A percentile compares a stretch with the other conserved stretches of the same genome.
These are phyloP conservation scores for Xylariaceae sp. DNA, from an alignment of 2,329 filamentous ascomycete species.

Conservation along the genomic window DNA sequence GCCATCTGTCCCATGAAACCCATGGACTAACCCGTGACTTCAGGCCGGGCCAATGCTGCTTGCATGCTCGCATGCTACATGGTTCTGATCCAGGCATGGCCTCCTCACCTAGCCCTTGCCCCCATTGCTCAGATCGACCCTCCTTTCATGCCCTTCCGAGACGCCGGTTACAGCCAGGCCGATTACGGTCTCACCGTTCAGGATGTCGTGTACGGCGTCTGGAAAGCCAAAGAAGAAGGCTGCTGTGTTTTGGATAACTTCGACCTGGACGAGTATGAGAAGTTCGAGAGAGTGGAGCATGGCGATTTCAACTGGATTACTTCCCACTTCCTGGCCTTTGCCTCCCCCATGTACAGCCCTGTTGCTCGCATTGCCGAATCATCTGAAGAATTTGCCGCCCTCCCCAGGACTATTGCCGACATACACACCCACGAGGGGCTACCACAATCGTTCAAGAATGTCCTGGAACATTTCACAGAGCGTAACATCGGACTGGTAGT, in stretches of 20 bases:
- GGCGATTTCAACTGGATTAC: slow-evolving; percentile 99
- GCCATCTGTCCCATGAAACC: neutral
- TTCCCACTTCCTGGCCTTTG: slow-evolving; percentile 91
- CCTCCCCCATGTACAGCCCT: slow-evolving; percentile 83
- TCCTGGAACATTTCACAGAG: slow-evolving; percentile 82
- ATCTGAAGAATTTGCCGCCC: slow-evolving; percentile 67
- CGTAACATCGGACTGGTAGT: slow-evolving; percentile 91
- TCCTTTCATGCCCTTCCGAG: slow-evolving; percentile 96
- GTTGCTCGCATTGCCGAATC: slow-evolving; percentile 67
- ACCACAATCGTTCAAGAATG: slow-evolving; percentile 90
- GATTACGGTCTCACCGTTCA: slow-evolving; percentile 95
- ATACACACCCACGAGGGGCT: slow-evolving; percentile 68
- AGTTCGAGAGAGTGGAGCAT: slow-evolving; percentile 91
- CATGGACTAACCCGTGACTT: slow-evolving; percentile 22
- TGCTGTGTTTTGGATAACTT: slow-evolving; percentile 91
- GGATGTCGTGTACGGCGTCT: slow-evolving; percentile 96
- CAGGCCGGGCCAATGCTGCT: slow-evolving; percentile 89
- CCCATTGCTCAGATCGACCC: slow-evolving; percentile 96
- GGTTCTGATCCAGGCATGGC: slow-evolving; percentile 97
- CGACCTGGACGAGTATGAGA: slow-evolving; percentile 94
- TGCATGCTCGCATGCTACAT: slow-evolving; percentile 97
- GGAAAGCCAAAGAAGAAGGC: slow-evolving; percentile 96
- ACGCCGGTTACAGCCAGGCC: slow-evolving; percentile 96
- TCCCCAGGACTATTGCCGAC: slow-evolving; percentile 73
- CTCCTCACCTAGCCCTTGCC: slow-evolving; percentile 88